Percentiles rank a stretch among this genome's conserved stretches.
phyloP scores from a whole-genome alignment of 306 rosid species.

The Prunus mongolica region DNA sequence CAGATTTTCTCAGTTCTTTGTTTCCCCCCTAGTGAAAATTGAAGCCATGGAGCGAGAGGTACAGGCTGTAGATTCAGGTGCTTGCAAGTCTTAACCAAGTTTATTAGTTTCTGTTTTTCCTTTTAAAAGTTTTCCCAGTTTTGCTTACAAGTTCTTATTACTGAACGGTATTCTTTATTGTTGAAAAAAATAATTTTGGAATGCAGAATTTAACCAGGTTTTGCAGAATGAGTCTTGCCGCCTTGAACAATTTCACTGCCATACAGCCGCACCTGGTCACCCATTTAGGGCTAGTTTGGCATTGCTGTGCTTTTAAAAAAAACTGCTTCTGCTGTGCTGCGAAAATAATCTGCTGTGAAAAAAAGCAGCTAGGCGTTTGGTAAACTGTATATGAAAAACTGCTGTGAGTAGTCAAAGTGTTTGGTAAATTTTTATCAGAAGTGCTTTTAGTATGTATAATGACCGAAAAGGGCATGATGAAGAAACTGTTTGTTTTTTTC shows the following conservation, averaged over 20 bases:
- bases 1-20: conserved; percentile 96
- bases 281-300: no score
- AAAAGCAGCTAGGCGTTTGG: no score
- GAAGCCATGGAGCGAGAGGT: conserved; percentile 98
- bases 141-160: conserved; percentile 28
- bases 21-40: conserved; percentile 83
- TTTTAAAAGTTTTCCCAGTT: conserved; percentile 8
- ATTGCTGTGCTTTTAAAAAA: no score
- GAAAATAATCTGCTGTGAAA: no score
- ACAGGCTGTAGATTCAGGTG: conserved; percentile 97
- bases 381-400: no score
- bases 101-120: conserved; percentile 15
- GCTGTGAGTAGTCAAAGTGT: no score
- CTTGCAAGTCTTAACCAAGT: conserved; percentile 19
- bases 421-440: no score
- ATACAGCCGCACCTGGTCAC: conserved; percentile 68
- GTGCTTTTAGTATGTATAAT: no score
- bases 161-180: conserved; percentile 32
- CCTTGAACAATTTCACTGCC: conserved; percentile 90
- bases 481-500: no score
- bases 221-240: conserved; percentile 84
- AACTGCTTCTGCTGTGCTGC: no score
- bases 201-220: conserved; percentile 86
- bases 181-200: conserved; percentile 28
- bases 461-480: no score